Base-by-base conservation (phyloP, 2,329 filamentous ascomycete species). In the Davidsoniella virescens region DNA sequence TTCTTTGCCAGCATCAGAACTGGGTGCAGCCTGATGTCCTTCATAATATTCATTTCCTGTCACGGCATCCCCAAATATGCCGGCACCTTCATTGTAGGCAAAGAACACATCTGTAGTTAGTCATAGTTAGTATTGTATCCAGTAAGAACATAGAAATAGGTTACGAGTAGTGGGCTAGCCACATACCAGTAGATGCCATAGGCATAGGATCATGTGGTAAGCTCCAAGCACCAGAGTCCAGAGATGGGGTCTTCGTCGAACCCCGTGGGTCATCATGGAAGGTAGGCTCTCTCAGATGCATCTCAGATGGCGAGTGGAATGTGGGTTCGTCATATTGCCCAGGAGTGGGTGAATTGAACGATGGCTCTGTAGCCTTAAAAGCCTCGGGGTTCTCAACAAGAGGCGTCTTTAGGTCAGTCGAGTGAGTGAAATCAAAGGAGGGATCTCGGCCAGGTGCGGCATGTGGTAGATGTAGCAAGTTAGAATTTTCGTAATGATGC, bases 211-310 rank as follows among this genome's bases (percentile, higher is more conserved):
- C 29, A 4, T 33, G 29, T 33, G 29, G 29, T 12, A 33, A 33
- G 29, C 10, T 38, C 44, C 44, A 47, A 25, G 44, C 23, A 5
- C 37, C 43, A 41, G 37, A n/a, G 41, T 51, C 49, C 16, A 51
- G 41, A 10, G 37, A 46, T 38, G 49, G 49, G 6, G 49, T 51
- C 42, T 41, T 45, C n/a, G 39, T 43, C 26, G 23, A 40, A 29
- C 29, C 38, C 47, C 23, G 26, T 16, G 18, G 20, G 36, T 50
- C 41, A 12, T 26, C 39, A n/a, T 50, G 42, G 17, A 45, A 45
- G 37, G 44, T 44, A 36, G 41, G 49, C 42, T 45, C 41, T 4
- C 10, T 40, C n/a, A 40, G 18, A 16, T 18, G 29, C 7, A 29
- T 10, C 12, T 44, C 39, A 3, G 33, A n/a, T 8, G 18, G 36